Percentiles rank a stretch among this genome's conserved stretches.
Evolutionary conservation across 2,329 filamentous ascomycete genomes (phyloP).

Genomic region (Ascochyta viciae-villosae): DNA sequence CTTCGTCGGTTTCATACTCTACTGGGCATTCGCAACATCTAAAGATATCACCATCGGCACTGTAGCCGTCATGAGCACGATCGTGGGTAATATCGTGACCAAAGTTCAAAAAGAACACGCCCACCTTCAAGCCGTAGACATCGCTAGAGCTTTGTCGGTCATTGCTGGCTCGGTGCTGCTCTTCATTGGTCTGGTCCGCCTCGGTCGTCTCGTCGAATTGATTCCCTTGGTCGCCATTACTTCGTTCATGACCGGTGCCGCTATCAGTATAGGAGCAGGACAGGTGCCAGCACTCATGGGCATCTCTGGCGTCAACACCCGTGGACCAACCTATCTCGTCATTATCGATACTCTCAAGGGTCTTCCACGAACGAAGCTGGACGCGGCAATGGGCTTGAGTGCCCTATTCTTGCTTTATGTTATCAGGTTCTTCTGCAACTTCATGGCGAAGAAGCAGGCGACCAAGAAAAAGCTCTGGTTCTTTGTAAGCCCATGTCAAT

Average conservation of each 20-base stretch:
- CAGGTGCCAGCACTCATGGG: constrained; percentile 86
- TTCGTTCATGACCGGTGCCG: constrained; percentile 97
- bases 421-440: constrained; percentile 67
- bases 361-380: constrained; percentile 70
- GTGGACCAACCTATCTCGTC: constrained; percentile 80
- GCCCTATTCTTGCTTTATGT: constrained; percentile 80
- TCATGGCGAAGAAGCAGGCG: constrained; percentile 72
- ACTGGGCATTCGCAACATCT: constrained; percentile 98
- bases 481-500: constrained; percentile 60
- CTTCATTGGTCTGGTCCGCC: constrained; percentile 78
- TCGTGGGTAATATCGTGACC: constrained; percentile 82
- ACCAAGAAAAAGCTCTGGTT: constrained; percentile 80
- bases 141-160: constrained; percentile 81
- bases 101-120: constrained; percentile 62
- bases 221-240: constrained; percentile 91
- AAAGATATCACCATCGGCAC: constrained; percentile 99
- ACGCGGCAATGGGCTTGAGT: constrained; percentile 86
- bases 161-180: constrained; percentile 81
- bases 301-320: constrained; percentile 74
- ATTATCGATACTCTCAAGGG: constrained; percentile 84
- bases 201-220: constrained; percentile 91
- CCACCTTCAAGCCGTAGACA: constrained; percentile 52
- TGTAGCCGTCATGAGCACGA: constrained; percentile 92
- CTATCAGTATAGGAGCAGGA: constrained; percentile 84
- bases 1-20: constrained; percentile 92